phyloP scores from a whole-genome alignment of 495 filamentous ascomycete species.

The Tuber calosporum region DNA sequence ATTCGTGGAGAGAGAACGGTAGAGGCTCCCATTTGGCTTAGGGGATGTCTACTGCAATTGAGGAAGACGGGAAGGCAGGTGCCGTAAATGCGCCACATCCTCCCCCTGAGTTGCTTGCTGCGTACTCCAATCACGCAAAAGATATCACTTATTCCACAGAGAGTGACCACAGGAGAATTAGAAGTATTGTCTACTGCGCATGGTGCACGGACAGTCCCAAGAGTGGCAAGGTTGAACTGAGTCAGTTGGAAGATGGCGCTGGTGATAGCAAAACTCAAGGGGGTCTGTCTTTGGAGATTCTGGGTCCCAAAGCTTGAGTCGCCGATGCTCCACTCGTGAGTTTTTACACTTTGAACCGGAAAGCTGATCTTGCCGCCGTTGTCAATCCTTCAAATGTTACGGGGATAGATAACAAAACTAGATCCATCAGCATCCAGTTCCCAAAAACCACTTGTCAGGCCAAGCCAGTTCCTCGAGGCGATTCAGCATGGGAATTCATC shows the following conservation, averaged over 20 bases:
- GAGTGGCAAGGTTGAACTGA: not conserved
- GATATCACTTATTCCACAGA: not conserved
- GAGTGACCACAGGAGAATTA: not conserved
- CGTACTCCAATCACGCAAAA: not conserved
- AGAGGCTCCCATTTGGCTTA: not conserved
- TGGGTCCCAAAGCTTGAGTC: not conserved
- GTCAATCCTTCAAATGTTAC: not conserved
- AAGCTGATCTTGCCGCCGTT: not conserved
- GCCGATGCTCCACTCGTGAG: not conserved
- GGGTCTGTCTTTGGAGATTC: not conserved
- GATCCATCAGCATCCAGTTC: not conserved
- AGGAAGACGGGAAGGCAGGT: not conserved
- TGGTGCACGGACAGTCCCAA: not conserved
- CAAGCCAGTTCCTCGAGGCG: not conserved
- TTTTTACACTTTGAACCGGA: not conserved
- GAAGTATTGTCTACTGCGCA: not conserved
- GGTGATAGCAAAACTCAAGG: not conserved
- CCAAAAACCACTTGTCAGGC: not conserved
- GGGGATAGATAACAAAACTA: not conserved
- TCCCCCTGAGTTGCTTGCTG: no score
- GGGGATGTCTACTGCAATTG: not conserved
- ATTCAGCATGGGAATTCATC: not conserved
- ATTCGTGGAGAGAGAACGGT: no score
- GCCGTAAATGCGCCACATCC: no score
- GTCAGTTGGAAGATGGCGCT: no score